Evolutionary conservation across 1,284 basidiomycete genomes (phyloP).

Genomic region (Apiotrichum laibachii): DNA sequence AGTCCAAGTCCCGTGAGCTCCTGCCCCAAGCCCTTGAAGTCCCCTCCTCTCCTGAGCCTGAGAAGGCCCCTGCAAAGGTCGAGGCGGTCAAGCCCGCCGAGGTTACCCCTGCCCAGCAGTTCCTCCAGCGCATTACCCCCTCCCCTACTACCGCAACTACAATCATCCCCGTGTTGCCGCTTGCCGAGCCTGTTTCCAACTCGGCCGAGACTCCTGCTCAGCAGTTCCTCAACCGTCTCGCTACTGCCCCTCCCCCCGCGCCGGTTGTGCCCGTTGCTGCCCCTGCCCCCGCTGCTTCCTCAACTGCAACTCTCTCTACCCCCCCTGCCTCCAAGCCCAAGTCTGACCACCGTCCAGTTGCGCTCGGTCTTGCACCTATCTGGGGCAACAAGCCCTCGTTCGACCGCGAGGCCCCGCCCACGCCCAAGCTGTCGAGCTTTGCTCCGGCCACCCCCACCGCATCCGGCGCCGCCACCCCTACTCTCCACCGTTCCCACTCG

Average conservation of each 20-base stretch:
- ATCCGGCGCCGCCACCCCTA: background rate
- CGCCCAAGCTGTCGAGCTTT: background rate
- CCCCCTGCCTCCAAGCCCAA: background rate
- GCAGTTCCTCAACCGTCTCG: no score
- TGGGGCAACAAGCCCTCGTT: constrained; percentile 6
- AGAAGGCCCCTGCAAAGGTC: background rate
- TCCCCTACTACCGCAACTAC: no score
- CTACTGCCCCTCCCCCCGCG: no score
- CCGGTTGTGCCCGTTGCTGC: no score
- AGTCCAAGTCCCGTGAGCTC: background rate
- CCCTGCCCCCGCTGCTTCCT: background rate
- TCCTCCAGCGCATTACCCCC: background rate
- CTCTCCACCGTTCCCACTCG: constrained; percentile 3
- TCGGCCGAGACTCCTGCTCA: no score
- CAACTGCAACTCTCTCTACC: background rate
- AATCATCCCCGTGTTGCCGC: no score
- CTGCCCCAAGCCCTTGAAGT: background rate
- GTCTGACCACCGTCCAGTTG: constrained; percentile 1
- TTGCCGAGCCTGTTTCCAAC: no score
- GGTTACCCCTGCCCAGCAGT: background rate
- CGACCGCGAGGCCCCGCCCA: background rate
- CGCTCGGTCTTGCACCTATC: constrained; percentile 5
- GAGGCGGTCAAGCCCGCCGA: background rate
- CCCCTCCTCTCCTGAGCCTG: background rate
- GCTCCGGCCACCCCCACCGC: constrained; percentile 10